Conservation (phyloP, 352 stramenopile species). For the Phytophthora pisi region DNA sequence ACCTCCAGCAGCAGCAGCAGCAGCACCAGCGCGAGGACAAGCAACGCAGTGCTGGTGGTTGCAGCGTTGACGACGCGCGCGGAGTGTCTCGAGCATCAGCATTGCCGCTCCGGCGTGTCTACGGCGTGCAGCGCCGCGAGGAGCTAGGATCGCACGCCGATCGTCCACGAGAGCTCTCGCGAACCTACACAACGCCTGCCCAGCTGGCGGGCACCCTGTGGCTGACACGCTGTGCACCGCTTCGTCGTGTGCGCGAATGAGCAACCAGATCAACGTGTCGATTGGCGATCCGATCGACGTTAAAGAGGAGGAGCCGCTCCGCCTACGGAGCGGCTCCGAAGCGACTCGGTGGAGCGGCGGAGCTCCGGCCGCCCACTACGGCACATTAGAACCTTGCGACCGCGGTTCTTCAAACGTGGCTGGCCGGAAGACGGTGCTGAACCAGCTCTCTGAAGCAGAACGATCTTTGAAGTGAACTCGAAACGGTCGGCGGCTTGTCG, state of each 20-base stretch:
- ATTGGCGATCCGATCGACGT: conserved; percentile 25
- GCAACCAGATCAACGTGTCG: conserved; percentile 24
- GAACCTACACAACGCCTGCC: conserved; percentile 32
- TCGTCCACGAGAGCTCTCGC: conserved; percentile 32
- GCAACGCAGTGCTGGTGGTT: neutral
- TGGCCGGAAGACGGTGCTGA: conserved; percentile 24
- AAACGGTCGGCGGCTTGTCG: conserved; percentile 35
- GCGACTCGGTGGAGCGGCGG: conserved; percentile 12
- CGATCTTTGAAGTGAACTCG: conserved; percentile 37
- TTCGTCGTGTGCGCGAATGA: conserved; percentile 38
- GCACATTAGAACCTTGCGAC: neutral
- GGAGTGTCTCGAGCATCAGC: neutral
- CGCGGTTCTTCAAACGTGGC: conserved; percentile 18
- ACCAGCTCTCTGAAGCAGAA: conserved; percentile 40
- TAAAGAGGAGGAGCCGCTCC: conserved; percentile 16
- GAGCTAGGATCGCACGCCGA: conserved; percentile 9
- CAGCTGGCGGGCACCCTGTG: conserved; percentile 32
- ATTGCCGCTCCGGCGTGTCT: conserved; percentile 9
- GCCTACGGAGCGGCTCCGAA: conserved; percentile 10
- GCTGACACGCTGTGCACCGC: conserved; percentile 15
- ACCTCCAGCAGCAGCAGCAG: no score
- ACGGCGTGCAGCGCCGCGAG: conserved; percentile 8
- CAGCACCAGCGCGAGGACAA: neutral
- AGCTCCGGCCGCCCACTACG: neutral
- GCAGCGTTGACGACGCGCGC: neutral